Conservation (phyloP, 371 early-diverging fungal species). For the Mortierella sp. region DNA sequence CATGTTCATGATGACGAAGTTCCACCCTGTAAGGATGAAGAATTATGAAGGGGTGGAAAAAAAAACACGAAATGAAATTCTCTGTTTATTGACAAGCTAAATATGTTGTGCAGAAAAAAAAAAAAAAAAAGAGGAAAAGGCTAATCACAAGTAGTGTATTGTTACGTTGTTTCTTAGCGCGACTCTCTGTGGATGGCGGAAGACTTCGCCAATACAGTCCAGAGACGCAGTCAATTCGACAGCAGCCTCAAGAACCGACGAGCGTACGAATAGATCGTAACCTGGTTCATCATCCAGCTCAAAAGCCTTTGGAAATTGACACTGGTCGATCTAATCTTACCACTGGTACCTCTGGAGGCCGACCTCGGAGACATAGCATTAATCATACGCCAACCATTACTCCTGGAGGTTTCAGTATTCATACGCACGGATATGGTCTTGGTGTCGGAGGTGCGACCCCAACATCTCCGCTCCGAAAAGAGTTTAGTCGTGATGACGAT, state of each 20-base stretch:
- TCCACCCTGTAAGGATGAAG: too few species aligned
- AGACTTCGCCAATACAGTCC: constrained; percentile 7
- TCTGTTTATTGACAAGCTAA: neutral
- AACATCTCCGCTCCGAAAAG: constrained; percentile 21
- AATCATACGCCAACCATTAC: constrained; percentile 25
- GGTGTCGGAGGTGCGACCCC: constrained; percentile 13
- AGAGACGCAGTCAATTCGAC: neutral
- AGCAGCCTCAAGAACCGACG: neutral
- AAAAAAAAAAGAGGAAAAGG: too few species aligned
- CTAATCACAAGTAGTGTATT: neutral
- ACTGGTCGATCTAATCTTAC: neutral
- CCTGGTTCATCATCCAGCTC: neutral
- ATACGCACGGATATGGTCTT: constrained; percentile 2
- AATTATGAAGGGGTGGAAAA: too few species aligned
- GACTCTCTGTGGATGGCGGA: constrained; percentile 16
- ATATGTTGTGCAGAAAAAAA: neutral
- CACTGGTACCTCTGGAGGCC: neutral
- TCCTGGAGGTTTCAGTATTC: neutral
- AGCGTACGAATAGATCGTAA: neutral
- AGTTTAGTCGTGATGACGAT: constrained; percentile 17
- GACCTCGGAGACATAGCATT: constrained; percentile 32
- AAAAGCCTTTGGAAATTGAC: too few species aligned
- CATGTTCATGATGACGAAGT: too few species aligned
- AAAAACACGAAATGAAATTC: neutral
- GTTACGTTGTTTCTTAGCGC: constrained; percentile 10